Percentiles rank a stretch among this genome's conserved stretches.
phyloP scores from a whole-genome alignment of 1,139 yeast genomes.

The Geotrichum fermentans region DNA sequence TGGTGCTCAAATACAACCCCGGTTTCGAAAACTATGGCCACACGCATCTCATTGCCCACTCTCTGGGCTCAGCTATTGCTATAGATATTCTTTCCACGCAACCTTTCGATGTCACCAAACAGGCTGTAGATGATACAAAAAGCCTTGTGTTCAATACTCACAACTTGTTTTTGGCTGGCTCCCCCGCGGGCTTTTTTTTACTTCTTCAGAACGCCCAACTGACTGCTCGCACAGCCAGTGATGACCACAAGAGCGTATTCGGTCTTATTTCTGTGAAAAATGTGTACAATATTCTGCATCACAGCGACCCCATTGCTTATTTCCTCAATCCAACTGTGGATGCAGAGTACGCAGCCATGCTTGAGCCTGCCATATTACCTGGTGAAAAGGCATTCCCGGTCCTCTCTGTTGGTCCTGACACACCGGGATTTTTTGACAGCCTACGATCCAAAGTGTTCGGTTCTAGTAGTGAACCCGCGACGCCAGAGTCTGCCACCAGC shows the following conservation, averaged over 20 bases:
- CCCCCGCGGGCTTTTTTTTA: slow-evolving; percentile 79
- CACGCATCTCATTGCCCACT: slow-evolving; percentile 82
- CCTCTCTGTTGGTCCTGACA: slow-evolving; percentile 1
- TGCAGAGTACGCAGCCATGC: slow-evolving; percentile 28
- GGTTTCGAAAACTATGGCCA: slow-evolving; percentile 58
- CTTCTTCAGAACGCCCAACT: slow-evolving; percentile 31
- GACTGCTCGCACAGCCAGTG: slow-evolving; percentile 26
- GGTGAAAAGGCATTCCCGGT: slow-evolving; percentile 27
- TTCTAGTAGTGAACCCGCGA: background rate
- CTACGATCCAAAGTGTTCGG: slow-evolving; percentile 6
- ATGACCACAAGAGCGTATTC: slow-evolving; percentile 23
- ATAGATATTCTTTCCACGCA: slow-evolving; percentile 70
- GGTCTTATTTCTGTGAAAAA: slow-evolving; percentile 42
- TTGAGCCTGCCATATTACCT: slow-evolving; percentile 33
- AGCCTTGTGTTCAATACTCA: slow-evolving; percentile 61
- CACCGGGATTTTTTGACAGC: slow-evolving; percentile 10
- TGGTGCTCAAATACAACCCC: slow-evolving; percentile 63
- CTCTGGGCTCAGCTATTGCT: slow-evolving; percentile 81
- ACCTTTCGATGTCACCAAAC: slow-evolving; percentile 34
- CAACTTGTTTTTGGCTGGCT: slow-evolving; percentile 76
- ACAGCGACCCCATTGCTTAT: slow-evolving; percentile 42
- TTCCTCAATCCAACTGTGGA: slow-evolving; percentile 40
- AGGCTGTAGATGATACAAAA: slow-evolving; percentile 5
- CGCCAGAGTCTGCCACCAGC: background rate
- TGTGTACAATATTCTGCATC: slow-evolving; percentile 40